Conservation (phyloP, 345 rosid species). For the Zanthoxylum bungeanum region DNA sequence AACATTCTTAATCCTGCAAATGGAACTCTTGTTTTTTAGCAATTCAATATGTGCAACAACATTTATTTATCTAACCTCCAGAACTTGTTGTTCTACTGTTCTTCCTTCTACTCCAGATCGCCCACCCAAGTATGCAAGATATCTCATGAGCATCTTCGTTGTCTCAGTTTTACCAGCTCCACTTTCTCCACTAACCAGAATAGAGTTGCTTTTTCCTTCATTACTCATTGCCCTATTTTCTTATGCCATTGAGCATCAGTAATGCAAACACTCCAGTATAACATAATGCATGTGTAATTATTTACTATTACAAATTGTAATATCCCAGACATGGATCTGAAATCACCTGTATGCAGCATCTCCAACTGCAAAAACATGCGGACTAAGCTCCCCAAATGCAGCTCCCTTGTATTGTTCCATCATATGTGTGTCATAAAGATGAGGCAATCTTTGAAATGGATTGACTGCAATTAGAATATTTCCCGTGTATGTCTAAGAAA, state of each 20-base stretch:
- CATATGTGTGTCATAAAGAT: slow-evolving; percentile 87
- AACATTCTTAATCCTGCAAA: background rate
- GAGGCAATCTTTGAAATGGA: slow-evolving; percentile 93
- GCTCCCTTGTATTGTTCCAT: slow-evolving; percentile 90
- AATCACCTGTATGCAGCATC: slow-evolving; percentile 83
- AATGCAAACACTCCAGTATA: slow-evolving; percentile 9
- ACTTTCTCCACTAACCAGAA: slow-evolving; percentile 97
- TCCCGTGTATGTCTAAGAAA: slow-evolving; percentile 83
- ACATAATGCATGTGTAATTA: background rate
- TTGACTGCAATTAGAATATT: slow-evolving; percentile 85
- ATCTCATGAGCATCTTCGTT: slow-evolving; percentile 94
- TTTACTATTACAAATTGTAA: background rate
- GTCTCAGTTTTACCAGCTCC: slow-evolving; percentile 99
- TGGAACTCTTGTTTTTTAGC: background rate
- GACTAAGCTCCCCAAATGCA: slow-evolving; percentile 81
- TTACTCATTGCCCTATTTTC: slow-evolving; percentile 78
- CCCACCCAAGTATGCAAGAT: slow-evolving; percentile 89
- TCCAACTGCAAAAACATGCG: slow-evolving; percentile 93
- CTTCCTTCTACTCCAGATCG: slow-evolving; percentile 92
- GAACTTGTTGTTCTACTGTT: slow-evolving; percentile 96
- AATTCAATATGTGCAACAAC: slow-evolving; percentile 2
- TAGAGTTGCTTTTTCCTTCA: slow-evolving; percentile 85
- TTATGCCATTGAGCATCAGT: slow-evolving; percentile 26
- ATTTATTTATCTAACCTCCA: slow-evolving; percentile 56
- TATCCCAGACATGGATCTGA: background rate